Evolutionary conservation across 805 yeast species (phyloP), one percentile per base, ranked within the genome.

Genomic region (Ogataea parapolymorpha): DNA sequence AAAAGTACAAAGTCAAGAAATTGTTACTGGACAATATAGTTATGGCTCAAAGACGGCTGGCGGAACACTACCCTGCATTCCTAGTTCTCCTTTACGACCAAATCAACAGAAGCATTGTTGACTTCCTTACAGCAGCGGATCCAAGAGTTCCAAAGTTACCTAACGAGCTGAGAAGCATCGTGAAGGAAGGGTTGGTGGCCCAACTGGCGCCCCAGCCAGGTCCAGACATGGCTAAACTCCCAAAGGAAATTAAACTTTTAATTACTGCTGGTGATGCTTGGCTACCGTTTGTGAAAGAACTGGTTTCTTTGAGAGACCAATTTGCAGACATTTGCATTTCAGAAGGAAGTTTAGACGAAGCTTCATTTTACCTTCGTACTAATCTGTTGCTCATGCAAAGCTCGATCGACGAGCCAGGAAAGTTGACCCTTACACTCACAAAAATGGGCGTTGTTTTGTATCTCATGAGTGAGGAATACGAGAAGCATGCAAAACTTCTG

Each of bases 21-120:
- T 31, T 45, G 2, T 44, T 61, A 8, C 32, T 55, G 18, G 36
- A 48, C 13, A 51, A 46, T 30, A 57, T 59, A 15, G 41, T 52
- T 6, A 32, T 43, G 17, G 63, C 64, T 1, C 54, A 56, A 30
- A 46, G 41, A 7, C 45, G 59, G 34, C 45, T 59, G 3, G 37
- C 51, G 13, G 51, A 55, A n/a, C 28, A 40, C 5, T 56, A 54
- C 37, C 61, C 62, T 9, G 54, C 61, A 4, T 55, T 54, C 27
- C 40, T 59, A 29, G 42, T 53, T 5, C 45, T 52, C 8, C 27
- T 59, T 9, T 48, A 50, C 34, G 41, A 42, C 33, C 45, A 43
- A 30, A 16, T 48, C 18, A 44, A 36, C 33, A 32, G 35, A 26
- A 42, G 51, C 37, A 32, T 39, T 33, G 44, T 48, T 15, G 51